These are phyloP conservation scores for Hypoxylon sp. DNA, from an alignment of 2,329 filamentous ascomycete species.

Conservation along the genomic window DNA sequence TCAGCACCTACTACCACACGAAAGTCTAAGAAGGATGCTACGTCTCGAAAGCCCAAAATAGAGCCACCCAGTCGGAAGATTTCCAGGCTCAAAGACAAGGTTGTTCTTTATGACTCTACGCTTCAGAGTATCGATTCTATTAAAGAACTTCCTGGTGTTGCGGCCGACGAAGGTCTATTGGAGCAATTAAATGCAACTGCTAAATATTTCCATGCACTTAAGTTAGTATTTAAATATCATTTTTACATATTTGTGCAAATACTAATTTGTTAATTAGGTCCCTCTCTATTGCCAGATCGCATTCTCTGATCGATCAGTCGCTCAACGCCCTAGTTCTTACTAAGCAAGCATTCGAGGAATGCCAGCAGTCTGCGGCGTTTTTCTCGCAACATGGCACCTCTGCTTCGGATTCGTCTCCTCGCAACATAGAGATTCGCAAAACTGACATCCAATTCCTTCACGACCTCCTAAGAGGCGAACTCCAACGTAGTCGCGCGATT, in stretches of 20 bases:
- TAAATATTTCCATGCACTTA: slow-evolving; percentile 87
- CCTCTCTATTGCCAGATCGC: slow-evolving; percentile 84
- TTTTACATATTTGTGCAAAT: slow-evolving; percentile 5
- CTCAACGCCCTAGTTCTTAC: slow-evolving; percentile 87
- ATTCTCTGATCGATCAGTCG: slow-evolving; percentile 75
- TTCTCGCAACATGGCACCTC: slow-evolving; percentile 52
- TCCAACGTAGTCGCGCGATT: slow-evolving; percentile 83
- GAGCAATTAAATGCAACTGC: slow-evolving; percentile 80
- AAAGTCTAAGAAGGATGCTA: slow-evolving; percentile 63
- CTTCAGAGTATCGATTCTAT: slow-evolving; percentile 91
- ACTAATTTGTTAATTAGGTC: slow-evolving; percentile 61
- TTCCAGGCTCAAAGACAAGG: slow-evolving; percentile 82
- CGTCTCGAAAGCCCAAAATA: slow-evolving; percentile 50
- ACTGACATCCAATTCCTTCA: slow-evolving; percentile 67
- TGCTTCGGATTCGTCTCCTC: slow-evolving; percentile 56
- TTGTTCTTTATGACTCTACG: slow-evolving; percentile 89
- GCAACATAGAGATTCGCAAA: slow-evolving; percentile 72
- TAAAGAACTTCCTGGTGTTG: slow-evolving; percentile 88
- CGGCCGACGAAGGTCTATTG: slow-evolving; percentile 80
- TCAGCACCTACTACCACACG: slow-evolving; percentile 55
- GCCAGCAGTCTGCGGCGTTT: slow-evolving; percentile 58
- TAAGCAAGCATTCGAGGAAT: slow-evolving; percentile 73
- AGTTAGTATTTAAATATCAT: slow-evolving; percentile 60
- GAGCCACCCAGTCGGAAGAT: slow-evolving; percentile 79
- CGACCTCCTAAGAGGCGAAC: slow-evolving; percentile 71